Conservation (phyloP, 1,139 yeast genomes). For the Meyerozyma sp. region DNA sequence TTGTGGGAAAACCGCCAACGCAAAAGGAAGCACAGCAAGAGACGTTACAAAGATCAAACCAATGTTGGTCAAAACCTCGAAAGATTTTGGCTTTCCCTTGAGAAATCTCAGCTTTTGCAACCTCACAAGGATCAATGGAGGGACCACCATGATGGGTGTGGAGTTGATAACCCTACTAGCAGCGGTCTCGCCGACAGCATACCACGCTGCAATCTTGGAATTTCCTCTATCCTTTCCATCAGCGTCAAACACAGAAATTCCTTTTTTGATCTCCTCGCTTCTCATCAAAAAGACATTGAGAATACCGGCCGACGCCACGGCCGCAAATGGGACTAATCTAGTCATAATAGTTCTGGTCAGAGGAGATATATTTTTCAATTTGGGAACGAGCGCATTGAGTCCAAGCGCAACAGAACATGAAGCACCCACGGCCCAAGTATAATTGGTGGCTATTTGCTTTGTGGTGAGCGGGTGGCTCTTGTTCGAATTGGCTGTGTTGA, state of each 20-base stretch:
- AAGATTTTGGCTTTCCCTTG: constrained; percentile 58
- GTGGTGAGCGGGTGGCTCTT: constrained; percentile 88
- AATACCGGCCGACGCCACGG: constrained; percentile 93
- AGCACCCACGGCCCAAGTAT: constrained; percentile 85
- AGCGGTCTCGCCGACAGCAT: constrained; percentile 97
- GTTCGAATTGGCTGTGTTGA: constrained; percentile 93
- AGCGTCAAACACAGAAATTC: constrained; percentile 64
- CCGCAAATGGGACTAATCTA: constrained; percentile 94
- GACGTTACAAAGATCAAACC: constrained; percentile 85
- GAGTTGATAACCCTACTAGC: constrained; percentile 92
- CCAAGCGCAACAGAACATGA: constrained; percentile 96
- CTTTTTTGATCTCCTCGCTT: constrained; percentile 86
- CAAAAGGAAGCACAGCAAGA: constrained; percentile 85
- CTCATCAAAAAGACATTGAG: constrained; percentile 95
- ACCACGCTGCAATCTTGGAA: constrained; percentile 79
- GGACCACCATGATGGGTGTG: constrained; percentile 94
- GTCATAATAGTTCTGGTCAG: constrained; percentile 66
- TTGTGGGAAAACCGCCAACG: constrained; percentile 93
- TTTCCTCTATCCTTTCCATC: constrained; percentile 69
- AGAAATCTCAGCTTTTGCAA: constrained; percentile 62
- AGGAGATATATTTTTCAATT: constrained; percentile 62
- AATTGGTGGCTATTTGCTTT: constrained; percentile 68
- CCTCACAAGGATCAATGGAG: constrained; percentile 76
- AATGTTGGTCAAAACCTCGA: constrained; percentile 67
- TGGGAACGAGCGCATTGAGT: constrained; percentile 80